Evolutionary conservation across 805 yeast genomes (phyloP), one percentile per base, ranked within the genome.

Genomic region (Metschnikowia cubensis): DNA sequence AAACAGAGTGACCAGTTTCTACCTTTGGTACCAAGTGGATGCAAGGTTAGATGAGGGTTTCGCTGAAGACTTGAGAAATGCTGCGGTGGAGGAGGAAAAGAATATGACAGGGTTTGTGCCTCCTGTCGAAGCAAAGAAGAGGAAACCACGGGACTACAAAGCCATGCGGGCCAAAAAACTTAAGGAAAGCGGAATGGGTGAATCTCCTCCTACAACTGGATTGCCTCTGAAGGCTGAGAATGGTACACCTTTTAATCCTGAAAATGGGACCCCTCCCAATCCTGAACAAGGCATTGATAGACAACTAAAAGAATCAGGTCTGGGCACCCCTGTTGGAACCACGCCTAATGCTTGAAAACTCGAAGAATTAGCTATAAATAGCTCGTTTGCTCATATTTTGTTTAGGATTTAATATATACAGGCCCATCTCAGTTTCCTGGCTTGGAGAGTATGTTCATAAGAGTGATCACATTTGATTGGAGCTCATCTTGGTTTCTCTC

Each of bases 1-100:
- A 1, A 72, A 74, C 1, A 74, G 89, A 50, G 67, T 82, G 3
- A 70, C 84, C 5, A 80, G 80, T 33, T 81, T 81, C 57, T 79
- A 85, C 62, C 70, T 89, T 18, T 90, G 97, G 96, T 88, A 85
- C 60, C 89, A 87, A 58, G 74, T 92, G 10, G 94, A 87, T 64
- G 91, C 89, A 0, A 75, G 79, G 42, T 79, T 81, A 48, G 94
- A 87, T 62, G 88, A 83, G 54, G 66, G 68, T 1, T 58, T 86
- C 42, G 87, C 87, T 0, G 94, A 87, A 58, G 71, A 74, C 6
- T 64, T 86, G 36, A 74, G 95, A 57, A 71, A 73, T 42, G 83
- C 80, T 49, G 65, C 85, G 46, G 76, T 74, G 48, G 75, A 74
- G 15, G 79, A 78, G 60, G 88, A 83, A 57, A 78, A 67, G 63